A percentile compares a stretch with the other conserved stretches of the same genome.
Conservation (phyloP, 768 basidiomycete genomes). For the Trametes cinnabarina region DNA sequence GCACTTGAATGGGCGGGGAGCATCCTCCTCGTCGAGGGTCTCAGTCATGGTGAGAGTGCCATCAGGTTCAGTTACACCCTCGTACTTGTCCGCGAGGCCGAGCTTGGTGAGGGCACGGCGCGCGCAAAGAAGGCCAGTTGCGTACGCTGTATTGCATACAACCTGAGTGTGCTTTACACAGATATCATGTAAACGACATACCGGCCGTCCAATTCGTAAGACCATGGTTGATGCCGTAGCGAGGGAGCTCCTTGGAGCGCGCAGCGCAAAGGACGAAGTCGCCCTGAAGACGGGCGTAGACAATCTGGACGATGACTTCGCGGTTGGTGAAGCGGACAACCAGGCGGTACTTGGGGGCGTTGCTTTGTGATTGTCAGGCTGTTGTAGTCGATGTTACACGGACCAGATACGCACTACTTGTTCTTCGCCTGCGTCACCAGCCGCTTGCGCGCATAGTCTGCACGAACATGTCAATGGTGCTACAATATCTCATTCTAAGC, state of each 20-base stretch:
- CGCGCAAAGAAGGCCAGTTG: constrained; percentile 92
- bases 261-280: constrained; percentile 92
- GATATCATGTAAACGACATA: constrained; percentile 32
- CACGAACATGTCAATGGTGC: not conserved
- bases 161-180: not conserved
- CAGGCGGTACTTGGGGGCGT: constrained; percentile 96
- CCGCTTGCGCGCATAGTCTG: constrained; percentile 97
- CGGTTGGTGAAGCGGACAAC: constrained; percentile 99
- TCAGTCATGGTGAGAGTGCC: constrained; percentile 85
- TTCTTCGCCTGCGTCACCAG: constrained; percentile 98
- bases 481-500: not conserved
- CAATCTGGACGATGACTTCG: constrained; percentile 91
- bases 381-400: not conserved
- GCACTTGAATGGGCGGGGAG: constrained; percentile 97
- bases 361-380: constrained; percentile 43
- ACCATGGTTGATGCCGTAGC: constrained; percentile 97
- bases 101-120: constrained; percentile 94
- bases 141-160: constrained; percentile 63
- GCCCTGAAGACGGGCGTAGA: constrained; percentile 96
- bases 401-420: constrained; percentile 74
- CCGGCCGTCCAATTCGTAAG: constrained; percentile 99
- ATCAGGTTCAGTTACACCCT: constrained; percentile 89
- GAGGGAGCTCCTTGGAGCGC: constrained; percentile 85
- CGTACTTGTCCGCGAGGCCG: constrained; percentile 96
- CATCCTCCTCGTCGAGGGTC: constrained; percentile 84